A percentile compares a stretch with the other conserved stretches of the same genome.
Evolutionary conservation across 352 stramenopile genomes (phyloP).

Genomic region (Phytophthora sp.): DNA sequence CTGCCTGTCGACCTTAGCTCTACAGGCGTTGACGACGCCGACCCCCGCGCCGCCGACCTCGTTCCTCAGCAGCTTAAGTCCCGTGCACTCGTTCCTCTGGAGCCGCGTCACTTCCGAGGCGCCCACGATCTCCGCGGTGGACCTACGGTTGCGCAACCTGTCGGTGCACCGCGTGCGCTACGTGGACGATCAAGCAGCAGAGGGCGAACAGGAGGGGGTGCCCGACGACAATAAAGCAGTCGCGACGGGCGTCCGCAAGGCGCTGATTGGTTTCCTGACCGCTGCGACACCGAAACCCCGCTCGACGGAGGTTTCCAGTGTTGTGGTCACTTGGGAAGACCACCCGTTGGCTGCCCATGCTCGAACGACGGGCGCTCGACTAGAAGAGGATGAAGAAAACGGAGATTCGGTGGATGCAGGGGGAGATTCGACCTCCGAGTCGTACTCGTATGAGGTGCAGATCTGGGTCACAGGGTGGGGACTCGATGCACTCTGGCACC

Average conservation of each 20-base stretch:
- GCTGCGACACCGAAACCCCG: constrained; percentile 14
- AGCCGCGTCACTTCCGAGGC: constrained; percentile 1
- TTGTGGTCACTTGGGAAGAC: constrained; percentile 78
- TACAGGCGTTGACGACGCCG: constrained; percentile 34
- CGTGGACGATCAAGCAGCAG: constrained; percentile 20
- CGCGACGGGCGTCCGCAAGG: constrained; percentile 3
- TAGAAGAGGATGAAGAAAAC: constrained; percentile 12
- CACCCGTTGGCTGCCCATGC: constrained; percentile 37
- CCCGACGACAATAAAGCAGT: not conserved
- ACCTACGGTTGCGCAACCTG: constrained; percentile 62
- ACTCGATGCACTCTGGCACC: constrained; percentile 66
- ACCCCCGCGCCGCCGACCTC: constrained; percentile 11
- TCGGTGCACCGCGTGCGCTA: constrained; percentile 71
- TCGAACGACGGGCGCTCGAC: constrained; percentile 21
- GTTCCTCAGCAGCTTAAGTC: constrained; percentile 29
- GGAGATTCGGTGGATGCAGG: constrained; percentile 1
- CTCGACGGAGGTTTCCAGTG: constrained; percentile 44
- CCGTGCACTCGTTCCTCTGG: constrained; percentile 27
- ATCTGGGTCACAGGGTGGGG: constrained; percentile 72
- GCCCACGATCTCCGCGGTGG: constrained; percentile 9
- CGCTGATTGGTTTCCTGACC: constrained; percentile 19
- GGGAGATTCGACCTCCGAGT: constrained; percentile 12
- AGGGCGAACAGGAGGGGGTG: not conserved
- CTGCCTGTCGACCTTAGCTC: constrained; percentile 35
- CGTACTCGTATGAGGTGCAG: constrained; percentile 67